Percentiles rank a stretch among this genome's conserved stretches.
Conservation (phyloP, 2,329 filamentous ascomycete species). For the Alternaria tenuissima region DNA sequence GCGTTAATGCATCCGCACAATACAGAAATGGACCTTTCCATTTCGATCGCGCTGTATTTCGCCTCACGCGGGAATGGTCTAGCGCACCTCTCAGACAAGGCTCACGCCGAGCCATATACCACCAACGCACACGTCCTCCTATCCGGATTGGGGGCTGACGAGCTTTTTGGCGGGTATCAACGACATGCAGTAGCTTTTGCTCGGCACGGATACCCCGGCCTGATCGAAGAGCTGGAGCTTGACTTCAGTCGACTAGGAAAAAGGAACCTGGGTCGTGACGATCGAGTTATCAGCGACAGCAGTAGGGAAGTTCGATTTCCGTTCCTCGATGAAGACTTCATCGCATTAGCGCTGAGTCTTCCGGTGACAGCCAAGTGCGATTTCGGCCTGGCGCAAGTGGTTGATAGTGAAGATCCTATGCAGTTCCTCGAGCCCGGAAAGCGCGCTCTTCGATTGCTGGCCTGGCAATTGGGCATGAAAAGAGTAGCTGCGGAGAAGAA, state of each 20-base stretch:
- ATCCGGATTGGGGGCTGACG: conserved; percentile 93
- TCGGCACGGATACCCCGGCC: conserved; percentile 71
- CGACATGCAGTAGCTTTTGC: conserved; percentile 81
- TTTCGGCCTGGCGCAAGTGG: conserved; percentile 63
- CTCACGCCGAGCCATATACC: conserved; percentile 58
- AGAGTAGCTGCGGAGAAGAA: conserved; percentile 87
- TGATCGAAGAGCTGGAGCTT: conserved; percentile 82
- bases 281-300: conserved; percentile 90
- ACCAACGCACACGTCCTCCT: conserved; percentile 83
- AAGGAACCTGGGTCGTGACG: conserved; percentile 93
- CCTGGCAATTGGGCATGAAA: conserved; percentile 75
- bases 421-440: conserved; percentile 77
- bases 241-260: conserved; percentile 88
- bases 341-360: conserved; percentile 77
- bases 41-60: conserved; percentile 93
- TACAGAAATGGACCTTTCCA: conserved; percentile 98
- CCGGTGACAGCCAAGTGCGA: conserved; percentile 89
- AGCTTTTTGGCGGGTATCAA: conserved; percentile 92
- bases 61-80: conserved; percentile 76
- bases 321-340: conserved; percentile 85
- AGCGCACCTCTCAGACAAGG: conserved; percentile 42
- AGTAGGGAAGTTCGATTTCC: conserved; percentile 89
- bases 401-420: conserved; percentile 30
- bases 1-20: conserved; percentile 90
- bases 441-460: conserved; percentile 78